A percentile compares a stretch with the other conserved stretches of the same genome.
These are phyloP conservation scores for Amylostereum areolatum DNA, from an alignment of 1,284 basidiomycete genomes.

Conservation along the genomic window DNA sequence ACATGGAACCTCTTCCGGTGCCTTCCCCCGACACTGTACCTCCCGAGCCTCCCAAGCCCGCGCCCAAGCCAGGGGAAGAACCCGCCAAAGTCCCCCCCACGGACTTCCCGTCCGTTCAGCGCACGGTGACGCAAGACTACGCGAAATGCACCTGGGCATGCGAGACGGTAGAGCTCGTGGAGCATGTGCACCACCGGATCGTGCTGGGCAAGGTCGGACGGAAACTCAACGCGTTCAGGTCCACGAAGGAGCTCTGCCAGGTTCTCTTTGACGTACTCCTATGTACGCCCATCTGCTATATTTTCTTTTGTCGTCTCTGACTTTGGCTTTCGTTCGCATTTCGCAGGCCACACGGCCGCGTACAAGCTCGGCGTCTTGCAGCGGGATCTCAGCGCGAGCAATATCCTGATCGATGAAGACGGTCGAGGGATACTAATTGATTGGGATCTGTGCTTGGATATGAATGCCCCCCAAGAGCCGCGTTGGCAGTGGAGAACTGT, in stretches of 20 bases:
- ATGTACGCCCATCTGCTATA: background rate
- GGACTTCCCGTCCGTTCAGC: background rate
- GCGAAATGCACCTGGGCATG: no score
- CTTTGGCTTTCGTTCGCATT: background rate
- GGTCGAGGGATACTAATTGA: background rate
- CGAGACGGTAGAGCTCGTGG: background rate
- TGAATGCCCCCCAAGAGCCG: background rate
- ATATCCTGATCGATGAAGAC: background rate
- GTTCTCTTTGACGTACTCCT: background rate
- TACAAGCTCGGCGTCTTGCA: background rate
- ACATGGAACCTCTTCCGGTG: no score
- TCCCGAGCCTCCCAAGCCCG: background rate
- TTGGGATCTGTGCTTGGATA: background rate
- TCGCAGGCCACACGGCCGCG: background rate
- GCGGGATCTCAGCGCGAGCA: background rate
- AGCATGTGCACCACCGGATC: background rate
- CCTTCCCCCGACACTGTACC: background rate
- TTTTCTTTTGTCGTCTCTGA: background rate
- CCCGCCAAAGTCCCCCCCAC: no score
- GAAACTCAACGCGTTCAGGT: background rate
- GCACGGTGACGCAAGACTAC: no score
- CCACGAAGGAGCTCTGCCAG: background rate
- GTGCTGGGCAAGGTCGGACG: background rate
- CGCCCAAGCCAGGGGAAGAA: background rate
- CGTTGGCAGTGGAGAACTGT: background rate